Percentiles rank a stretch among this genome's conserved stretches.
Evolutionary conservation across 2,329 filamentous ascomycete genomes (phyloP).

Genomic region (Zarea fungicola): DNA sequence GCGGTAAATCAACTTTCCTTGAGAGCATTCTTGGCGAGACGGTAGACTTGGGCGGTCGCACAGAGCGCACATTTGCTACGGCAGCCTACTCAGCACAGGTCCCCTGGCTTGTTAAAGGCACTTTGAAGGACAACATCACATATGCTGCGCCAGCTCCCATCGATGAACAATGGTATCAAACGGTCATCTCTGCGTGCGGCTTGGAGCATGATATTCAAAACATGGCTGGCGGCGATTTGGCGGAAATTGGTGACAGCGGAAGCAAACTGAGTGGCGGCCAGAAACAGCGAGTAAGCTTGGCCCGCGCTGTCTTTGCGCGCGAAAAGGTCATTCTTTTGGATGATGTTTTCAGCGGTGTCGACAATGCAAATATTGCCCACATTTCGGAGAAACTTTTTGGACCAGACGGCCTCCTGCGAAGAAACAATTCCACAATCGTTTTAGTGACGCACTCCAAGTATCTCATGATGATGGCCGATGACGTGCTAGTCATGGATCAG

Average conservation of each 20-base stretch:
- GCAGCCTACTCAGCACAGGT: conserved; percentile 18
- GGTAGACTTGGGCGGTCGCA: not conserved
- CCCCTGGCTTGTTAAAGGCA: conserved; percentile 16
- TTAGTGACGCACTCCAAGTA: conserved; percentile 23
- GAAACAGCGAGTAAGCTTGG: conserved; percentile 21
- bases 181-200: conserved; percentile 13
- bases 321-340: conserved; percentile 25
- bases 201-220: conserved; percentile 13
- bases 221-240: conserved; percentile 13
- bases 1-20: conserved; percentile 17
- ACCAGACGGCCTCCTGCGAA: conserved; percentile 22
- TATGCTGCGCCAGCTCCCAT: not conserved
- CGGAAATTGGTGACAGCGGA: not conserved
- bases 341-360: conserved; percentile 30
- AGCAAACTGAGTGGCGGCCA: conserved; percentile 22
- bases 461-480: conserved; percentile 7
- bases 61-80: not conserved
- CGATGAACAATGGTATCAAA: conserved; percentile 15
- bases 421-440: conserved; percentile 19
- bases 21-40: conserved; percentile 16
- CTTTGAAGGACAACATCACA: conserved; percentile 15
- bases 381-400: conserved; percentile 32
- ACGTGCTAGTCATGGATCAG: conserved; percentile 4
- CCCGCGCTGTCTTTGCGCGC: conserved; percentile 21
- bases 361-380: conserved; percentile 31